Evolutionary conservation across 2,329 filamentous ascomycete genomes (phyloP).

Genomic region (Fusarium chlamydosporum): DNA sequence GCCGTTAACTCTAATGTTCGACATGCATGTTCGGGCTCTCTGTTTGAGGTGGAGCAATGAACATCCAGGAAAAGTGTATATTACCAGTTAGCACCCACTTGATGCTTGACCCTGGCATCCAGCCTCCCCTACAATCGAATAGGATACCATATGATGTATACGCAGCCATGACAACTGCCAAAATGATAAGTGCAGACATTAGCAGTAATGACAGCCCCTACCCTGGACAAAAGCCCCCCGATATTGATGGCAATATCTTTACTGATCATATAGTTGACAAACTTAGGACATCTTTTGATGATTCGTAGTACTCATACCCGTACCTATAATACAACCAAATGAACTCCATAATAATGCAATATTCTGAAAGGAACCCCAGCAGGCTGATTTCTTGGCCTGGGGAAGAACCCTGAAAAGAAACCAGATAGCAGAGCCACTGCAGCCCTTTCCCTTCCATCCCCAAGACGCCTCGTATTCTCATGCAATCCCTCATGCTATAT

Average conservation of each 20-base stretch:
- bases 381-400: not conserved
- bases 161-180: not conserved
- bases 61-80: no score
- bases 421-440: not conserved
- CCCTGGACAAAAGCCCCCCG: not conserved
- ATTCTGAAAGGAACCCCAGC: not conserved
- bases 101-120: no score
- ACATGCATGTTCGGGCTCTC: no score
- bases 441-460: not conserved
- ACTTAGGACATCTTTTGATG: not conserved
- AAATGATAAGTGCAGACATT: not conserved
- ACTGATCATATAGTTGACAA: not conserved
- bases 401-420: not conserved
- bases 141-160: not conserved
- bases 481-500: not conserved
- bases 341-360: constrained; percentile 11
- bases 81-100: no score
- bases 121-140: not conserved
- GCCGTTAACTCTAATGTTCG: no score
- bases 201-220: not conserved
- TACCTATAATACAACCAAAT: not conserved
- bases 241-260: not conserved
- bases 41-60: no score
- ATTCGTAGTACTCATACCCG: not conserved
- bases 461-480: not conserved